phyloP scores from a whole-genome alignment of 2,329 filamentous ascomycete species.

The Huntiella bhutanensis region DNA sequence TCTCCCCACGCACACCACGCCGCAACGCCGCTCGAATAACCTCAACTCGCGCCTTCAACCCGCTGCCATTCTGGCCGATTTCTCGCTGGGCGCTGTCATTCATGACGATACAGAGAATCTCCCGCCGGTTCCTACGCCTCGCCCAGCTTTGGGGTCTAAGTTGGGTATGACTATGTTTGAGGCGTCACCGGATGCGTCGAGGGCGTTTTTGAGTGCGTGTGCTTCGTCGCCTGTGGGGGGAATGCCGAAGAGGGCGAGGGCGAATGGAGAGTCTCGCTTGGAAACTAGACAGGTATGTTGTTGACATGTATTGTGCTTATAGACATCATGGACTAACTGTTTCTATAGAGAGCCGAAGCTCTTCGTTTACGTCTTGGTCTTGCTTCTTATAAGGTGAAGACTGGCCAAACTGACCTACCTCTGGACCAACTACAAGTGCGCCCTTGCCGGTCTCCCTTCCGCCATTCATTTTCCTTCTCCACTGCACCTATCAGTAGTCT shows the following conservation, averaged over 20 bases:
- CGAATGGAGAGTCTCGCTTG: slow-evolving; percentile 6
- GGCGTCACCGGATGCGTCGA: slow-evolving; percentile 8
- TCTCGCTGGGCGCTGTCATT: neutral
- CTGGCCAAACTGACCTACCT: slow-evolving; percentile 49
- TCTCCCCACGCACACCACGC: slow-evolving; percentile 1
- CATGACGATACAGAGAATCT: neutral
- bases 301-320: neutral
- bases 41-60: slow-evolving; percentile 3
- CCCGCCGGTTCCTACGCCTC: neutral
- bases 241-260: neutral
- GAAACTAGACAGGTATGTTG: slow-evolving; percentile 22
- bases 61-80: slow-evolving; percentile 5
- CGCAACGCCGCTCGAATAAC: slow-evolving; percentile 3
- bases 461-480: slow-evolving; percentile 46
- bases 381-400: slow-evolving; percentile 57
- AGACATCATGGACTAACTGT: neutral
- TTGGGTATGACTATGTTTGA: slow-evolving; percentile 5
- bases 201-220: slow-evolving; percentile 8
- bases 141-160: neutral
- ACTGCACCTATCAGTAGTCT: slow-evolving; percentile 24
- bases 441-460: slow-evolving; percentile 46
- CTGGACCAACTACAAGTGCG: slow-evolving; percentile 37
- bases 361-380: slow-evolving; percentile 50
- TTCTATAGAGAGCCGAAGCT: slow-evolving; percentile 40
- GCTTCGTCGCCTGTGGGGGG: slow-evolving; percentile 5